Evolutionary conservation across 352 stramenopile species (phyloP).

Genomic region (Phytophthora fragariaefolia): DNA sequence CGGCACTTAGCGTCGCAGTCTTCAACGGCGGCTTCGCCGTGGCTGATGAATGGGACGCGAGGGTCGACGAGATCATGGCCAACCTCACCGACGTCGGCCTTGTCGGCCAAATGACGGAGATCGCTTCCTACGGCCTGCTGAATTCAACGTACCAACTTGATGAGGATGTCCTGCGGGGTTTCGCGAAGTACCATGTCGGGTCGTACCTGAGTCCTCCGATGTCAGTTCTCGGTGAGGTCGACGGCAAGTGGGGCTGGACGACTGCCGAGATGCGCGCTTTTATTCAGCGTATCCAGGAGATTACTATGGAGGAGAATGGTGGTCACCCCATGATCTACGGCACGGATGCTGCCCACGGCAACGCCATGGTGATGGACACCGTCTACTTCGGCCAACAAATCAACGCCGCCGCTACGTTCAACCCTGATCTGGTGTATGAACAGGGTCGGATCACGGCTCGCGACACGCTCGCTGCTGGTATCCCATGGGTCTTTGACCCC

Average conservation of each 20-base stretch:
- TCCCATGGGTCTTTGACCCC: constrained; percentile 87
- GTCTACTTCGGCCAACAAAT: constrained; percentile 86
- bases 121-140: neutral
- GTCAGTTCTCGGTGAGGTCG: neutral
- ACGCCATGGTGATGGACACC: constrained; percentile 72
- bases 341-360: constrained; percentile 87
- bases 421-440: constrained; percentile 57
- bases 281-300: constrained; percentile 67
- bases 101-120: neutral
- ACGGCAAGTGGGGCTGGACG: constrained; percentile 44
- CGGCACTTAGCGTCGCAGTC: neutral
- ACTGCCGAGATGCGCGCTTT: constrained; percentile 61
- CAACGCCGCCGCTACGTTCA: constrained; percentile 86
- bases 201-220: neutral
- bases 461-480: constrained; percentile 79
- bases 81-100: neutral
- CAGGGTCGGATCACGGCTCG: constrained; percentile 65
- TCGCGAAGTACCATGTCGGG: neutral
- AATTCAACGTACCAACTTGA: neutral
- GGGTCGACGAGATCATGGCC: neutral
- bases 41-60: neutral
- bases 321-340: constrained; percentile 75
- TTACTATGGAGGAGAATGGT: constrained; percentile 57
- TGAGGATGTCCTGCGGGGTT: neutral
- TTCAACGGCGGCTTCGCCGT: neutral